Evolutionary conservation across 176 grass and related monocot genomes (phyloP), one percentile per base, ranked within the genome.

Genomic region (Metroxylon sagu): DNA sequence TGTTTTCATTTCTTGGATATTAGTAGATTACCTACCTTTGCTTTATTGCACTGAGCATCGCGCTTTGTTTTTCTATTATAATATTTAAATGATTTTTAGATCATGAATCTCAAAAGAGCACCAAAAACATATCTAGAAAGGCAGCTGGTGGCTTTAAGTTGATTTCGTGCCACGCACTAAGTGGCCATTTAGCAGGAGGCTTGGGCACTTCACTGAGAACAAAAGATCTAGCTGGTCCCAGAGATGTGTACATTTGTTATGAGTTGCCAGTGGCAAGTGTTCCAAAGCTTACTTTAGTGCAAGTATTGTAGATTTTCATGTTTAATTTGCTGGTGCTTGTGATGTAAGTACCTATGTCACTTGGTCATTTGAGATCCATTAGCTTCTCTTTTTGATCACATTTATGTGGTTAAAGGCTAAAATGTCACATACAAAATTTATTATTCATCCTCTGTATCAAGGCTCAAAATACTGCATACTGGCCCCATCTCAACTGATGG

Each of bases 71-170:
- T 23, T 23, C 21, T 23, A 23, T 23, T 23, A 23, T 23, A 23
- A 23, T 23, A 23, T 6, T 69, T 0, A 21, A 53, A 18, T 48
- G 77, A 64, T 55, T 18, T 51, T 65, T 35, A 28, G 76, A 60
- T 50, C 57, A 67, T 18, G 62, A 64, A 55, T 70, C 75, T 64
- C 69, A 67, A 26, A 29, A 66, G 26, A 66, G 19, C n/a, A 81
- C 17, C 6, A 59, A 67, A 27, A 79, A 81, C 53, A 79, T 98
- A 75, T 88, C 87, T 19, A 85, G 93, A 80, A 98, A 82, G 76
- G 49, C 79, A 60, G 70, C 43, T 0, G 54, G 72, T 73, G 84
- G 87, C 43, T 92, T 92, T 78, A 92, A 89, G 14, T 73, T 98
- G 54, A 81, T 98, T 6, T 71, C 84, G 26, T 98, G 76, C 50